Percentiles rank a stretch among this genome's conserved stretches.
phyloP scores from a whole-genome alignment of 805 yeast genomes.

The Pachysolen tannophilus region DNA sequence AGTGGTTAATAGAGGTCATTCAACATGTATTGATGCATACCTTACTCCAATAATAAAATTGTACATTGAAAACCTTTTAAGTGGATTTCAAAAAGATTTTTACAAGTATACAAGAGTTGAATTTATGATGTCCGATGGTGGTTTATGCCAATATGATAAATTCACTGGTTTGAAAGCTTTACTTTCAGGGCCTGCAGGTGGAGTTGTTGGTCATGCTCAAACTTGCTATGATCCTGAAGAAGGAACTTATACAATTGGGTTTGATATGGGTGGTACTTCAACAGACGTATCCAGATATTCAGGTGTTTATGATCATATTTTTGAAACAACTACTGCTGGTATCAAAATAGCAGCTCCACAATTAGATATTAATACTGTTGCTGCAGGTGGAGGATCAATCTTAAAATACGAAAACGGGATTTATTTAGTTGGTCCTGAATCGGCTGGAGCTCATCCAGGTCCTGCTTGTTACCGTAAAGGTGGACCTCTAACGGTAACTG shows the following conservation, averaged over 20 bases:
- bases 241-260: constrained; percentile 21
- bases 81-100: constrained; percentile 25
- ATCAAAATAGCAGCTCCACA: constrained; percentile 27
- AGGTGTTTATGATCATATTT: constrained; percentile 21
- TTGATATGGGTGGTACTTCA: constrained; percentile 32
- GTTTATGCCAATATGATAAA: constrained; percentile 42
- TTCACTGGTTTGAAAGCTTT: constrained; percentile 47
- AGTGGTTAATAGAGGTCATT: constrained; percentile 32
- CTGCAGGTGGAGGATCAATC: constrained; percentile 23
- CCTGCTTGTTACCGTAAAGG: constrained; percentile 42
- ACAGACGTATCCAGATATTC: constrained; percentile 28
- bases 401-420: constrained; percentile 25
- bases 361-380: constrained; percentile 23
- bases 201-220: constrained; percentile 48
- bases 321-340: constrained; percentile 25
- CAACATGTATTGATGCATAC: constrained; percentile 34
- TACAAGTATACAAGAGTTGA: constrained; percentile 27
- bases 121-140: constrained; percentile 56
- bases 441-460: constrained; percentile 40
- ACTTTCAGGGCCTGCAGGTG: constrained; percentile 56
- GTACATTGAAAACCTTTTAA: constrained; percentile 28
- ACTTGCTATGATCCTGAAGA: constrained; percentile 36
- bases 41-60: constrained; percentile 34
- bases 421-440: constrained; percentile 39
- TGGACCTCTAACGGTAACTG: constrained; percentile 40